Evolutionary conservation across 2,329 filamentous ascomycete genomes (phyloP), one percentile per base, ranked within the genome.

Genomic region (Curvularia sp.): DNA sequence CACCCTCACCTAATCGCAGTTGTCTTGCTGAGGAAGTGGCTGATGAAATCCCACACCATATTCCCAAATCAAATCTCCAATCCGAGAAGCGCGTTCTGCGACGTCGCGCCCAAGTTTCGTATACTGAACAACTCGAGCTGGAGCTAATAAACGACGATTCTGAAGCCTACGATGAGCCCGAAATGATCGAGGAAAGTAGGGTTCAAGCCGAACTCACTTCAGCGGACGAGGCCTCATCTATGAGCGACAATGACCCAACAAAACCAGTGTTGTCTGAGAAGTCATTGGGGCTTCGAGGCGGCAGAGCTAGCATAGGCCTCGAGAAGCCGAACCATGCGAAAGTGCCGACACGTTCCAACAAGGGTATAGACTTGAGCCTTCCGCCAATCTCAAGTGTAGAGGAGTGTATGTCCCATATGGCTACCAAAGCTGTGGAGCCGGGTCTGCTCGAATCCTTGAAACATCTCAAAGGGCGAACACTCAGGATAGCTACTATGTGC

Each of bases 401-500:
- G 3, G 79, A 82, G 1, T 85, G 85, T 9, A 84, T 88, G 55
- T 66, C 66, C 1, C 78, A 84, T 30, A 79, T 87, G 39, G 77
- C 81, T 0, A 53, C 62, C 0, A 80, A 76, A 44, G 80, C 77
- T 64, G 9, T 73, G 2, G 12, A 56, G 1, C 61, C 68, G 8
- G 73, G 74, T 10, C 64, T 84, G 9, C 50, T 68, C 30, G 55
- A 78, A 50, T 73, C 79, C 1, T 42, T 82, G 1, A 28, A 70
- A 2, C 63, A 75, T 49, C 63, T 82, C 1, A 67, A 74, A 8
- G 69, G 69, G 2, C 70, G 78, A 6, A 69, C 78, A 4, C 65
- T 89, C 0, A 76, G 82, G 8, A 79, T 93, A 26, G 89, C 84
- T 0, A 94, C 91, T 0, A 86, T 93, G 80, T 93, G 90, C 71